phyloP scores from a whole-genome alignment of 2,329 filamentous ascomycete genomes.

The Fusarium illudens region DNA sequence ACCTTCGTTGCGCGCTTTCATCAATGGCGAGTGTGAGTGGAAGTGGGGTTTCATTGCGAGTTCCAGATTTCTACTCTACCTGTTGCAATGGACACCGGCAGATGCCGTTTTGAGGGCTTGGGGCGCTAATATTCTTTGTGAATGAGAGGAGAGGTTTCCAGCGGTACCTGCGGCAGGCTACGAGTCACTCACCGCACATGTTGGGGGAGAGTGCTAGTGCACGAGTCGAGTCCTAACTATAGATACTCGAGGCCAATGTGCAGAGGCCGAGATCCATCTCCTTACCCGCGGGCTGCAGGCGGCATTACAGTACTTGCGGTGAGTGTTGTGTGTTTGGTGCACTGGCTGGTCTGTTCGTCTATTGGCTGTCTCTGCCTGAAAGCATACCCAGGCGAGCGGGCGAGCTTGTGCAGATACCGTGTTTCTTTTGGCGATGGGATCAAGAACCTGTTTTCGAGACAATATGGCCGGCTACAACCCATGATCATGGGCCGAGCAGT shows the following conservation, averaged over 20 bases:
- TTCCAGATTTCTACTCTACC: background rate
- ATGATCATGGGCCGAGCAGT: background rate
- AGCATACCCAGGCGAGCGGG: background rate
- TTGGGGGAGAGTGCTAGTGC: background rate
- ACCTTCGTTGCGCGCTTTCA: background rate
- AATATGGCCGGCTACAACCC: background rate
- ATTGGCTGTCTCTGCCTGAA: background rate
- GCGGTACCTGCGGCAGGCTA: conserved; percentile 12
- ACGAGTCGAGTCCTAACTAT: background rate
- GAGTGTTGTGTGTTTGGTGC: background rate
- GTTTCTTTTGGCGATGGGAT: background rate
- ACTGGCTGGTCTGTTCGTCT: background rate
- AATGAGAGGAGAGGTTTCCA: background rate
- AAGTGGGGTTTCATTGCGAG: background rate
- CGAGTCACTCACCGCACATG: background rate
- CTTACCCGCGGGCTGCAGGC: background rate
- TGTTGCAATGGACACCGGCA: conserved; percentile 2
- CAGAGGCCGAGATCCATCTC: background rate
- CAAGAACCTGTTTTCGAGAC: background rate
- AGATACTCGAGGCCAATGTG: background rate
- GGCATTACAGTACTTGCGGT: conserved; percentile 1
- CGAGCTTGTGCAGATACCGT: background rate
- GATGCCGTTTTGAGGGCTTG: background rate
- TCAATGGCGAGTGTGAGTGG: background rate
- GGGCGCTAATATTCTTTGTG: background rate